Conservation (phyloP, 352 stramenopile genomes). For the Phytophthora idaei region DNA sequence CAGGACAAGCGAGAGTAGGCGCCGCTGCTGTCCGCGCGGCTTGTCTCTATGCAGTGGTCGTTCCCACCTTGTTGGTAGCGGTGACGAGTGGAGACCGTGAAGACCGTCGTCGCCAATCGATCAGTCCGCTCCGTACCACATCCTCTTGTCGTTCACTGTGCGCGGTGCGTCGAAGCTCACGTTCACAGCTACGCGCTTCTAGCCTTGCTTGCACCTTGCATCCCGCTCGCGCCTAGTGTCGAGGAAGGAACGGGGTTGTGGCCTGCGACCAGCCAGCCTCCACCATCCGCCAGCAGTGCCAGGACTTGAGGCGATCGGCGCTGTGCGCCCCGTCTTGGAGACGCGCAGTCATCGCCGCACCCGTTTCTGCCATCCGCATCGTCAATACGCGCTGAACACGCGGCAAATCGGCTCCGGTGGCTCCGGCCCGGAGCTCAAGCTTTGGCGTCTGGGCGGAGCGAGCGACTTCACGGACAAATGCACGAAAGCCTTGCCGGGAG, state of each 20-base stretch:
- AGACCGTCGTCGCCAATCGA: conserved; percentile 31
- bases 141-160: conserved; percentile 9
- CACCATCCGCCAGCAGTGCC: conserved; percentile 27
- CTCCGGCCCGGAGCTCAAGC: conserved; percentile 23
- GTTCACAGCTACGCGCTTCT: background rate
- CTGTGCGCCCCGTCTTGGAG: conserved; percentile 22
- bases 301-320: conserved; percentile 24
- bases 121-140: conserved; percentile 29
- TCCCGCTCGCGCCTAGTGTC: background rate
- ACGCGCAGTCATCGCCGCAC: conserved; percentile 31
- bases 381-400: conserved; percentile 32
- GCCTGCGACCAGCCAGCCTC: background rate
- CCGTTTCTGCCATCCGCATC: conserved; percentile 19
- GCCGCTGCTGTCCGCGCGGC: conserved; percentile 18
- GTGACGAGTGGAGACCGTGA: conserved; percentile 16
- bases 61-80: conserved; percentile 23
- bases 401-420: conserved; percentile 21
- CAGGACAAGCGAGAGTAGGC: conserved; percentile 1
- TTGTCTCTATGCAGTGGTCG: conserved; percentile 26
- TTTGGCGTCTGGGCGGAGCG: conserved; percentile 13
- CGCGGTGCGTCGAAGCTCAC: conserved; percentile 13
- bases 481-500: conserved; percentile 19
- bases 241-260: background rate
- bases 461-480: conserved; percentile 15
- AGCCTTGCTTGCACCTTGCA: background rate